Conservation (phyloP, 2,329 filamentous ascomycete genomes). For the Pseudogymnoascus sp. region DNA sequence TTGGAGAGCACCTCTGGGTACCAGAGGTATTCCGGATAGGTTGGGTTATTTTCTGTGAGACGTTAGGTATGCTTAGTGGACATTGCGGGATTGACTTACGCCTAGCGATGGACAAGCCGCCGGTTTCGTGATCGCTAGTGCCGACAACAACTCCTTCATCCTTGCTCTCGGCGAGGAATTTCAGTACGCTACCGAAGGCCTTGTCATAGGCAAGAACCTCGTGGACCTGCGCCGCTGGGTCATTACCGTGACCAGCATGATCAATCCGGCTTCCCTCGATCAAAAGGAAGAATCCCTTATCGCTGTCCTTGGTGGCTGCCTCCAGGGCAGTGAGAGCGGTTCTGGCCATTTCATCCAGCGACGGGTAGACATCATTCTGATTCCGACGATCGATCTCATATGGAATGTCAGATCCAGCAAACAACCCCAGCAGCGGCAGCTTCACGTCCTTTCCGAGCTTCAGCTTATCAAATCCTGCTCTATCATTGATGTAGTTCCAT, state of each 20-base stretch:
- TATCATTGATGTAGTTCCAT: constrained; percentile 69
- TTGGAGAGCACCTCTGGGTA: constrained; percentile 75
- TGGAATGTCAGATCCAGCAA: constrained; percentile 75
- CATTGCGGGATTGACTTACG: constrained; percentile 42
- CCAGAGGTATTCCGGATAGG: constrained; percentile 69
- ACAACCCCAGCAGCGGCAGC: constrained; percentile 80
- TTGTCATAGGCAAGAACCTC: constrained; percentile 95
- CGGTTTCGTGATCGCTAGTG: constrained; percentile 95
- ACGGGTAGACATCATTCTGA: constrained; percentile 74
- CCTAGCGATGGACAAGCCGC: constrained; percentile 73
- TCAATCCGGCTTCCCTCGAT: constrained; percentile 96
- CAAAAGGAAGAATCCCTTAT: constrained; percentile 97
- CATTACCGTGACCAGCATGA: constrained; percentile 82
- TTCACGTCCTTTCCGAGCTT: constrained; percentile 57
- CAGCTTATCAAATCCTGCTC: constrained; percentile 68
- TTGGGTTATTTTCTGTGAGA: constrained; percentile 43
- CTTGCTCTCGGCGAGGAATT: constrained; percentile 70
- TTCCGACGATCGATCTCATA: constrained; percentile 86
- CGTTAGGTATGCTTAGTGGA: not conserved
- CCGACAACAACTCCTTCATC: constrained; percentile 74
- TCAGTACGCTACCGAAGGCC: constrained; percentile 71
- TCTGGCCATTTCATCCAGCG: constrained; percentile 81
- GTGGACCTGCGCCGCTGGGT: constrained; percentile 74
- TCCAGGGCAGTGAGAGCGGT: constrained; percentile 74
- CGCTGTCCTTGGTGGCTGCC: constrained; percentile 70